Evolutionary conservation across 352 stramenopile species (phyloP).

Genomic region (Stramenopiles sp.): DNA sequence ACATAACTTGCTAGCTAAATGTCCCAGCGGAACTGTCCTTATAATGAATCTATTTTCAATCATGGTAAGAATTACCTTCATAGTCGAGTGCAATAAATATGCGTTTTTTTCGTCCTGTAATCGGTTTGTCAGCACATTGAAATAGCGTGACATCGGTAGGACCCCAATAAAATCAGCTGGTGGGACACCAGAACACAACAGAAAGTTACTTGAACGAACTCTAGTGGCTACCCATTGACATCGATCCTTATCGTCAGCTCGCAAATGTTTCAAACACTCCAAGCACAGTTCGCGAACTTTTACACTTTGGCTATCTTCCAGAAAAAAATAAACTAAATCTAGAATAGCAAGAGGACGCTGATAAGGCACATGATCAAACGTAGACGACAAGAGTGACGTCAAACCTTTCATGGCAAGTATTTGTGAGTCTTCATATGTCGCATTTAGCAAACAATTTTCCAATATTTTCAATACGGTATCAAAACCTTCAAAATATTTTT

Average conservation of each 20-base stretch:
- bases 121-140: background rate
- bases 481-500: constrained; percentile 54
- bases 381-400: constrained; percentile 45
- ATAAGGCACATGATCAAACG: constrained; percentile 50
- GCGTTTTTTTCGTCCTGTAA: background rate
- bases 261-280: constrained; percentile 42
- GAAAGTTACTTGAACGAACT: background rate
- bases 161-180: background rate
- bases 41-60: background rate
- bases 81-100: background rate
- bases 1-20: background rate
- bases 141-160: background rate
- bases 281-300: constrained; percentile 39
- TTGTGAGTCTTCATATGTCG: constrained; percentile 44
- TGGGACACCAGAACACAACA: background rate
- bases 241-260: constrained; percentile 22
- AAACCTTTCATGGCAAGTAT: constrained; percentile 36
- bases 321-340: constrained; percentile 14
- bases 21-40: background rate
- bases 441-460: constrained; percentile 38
- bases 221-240: background rate
- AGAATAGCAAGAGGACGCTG: constrained; percentile 31
- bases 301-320: constrained; percentile 30
- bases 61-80: background rate
- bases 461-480: constrained; percentile 49